A percentile compares a stretch with the other conserved stretches of the same genome.
These are phyloP conservation scores for Acanthamoeba royreba DNA, from an alignment of 208 protist species.

Conservation along the genomic window DNA sequence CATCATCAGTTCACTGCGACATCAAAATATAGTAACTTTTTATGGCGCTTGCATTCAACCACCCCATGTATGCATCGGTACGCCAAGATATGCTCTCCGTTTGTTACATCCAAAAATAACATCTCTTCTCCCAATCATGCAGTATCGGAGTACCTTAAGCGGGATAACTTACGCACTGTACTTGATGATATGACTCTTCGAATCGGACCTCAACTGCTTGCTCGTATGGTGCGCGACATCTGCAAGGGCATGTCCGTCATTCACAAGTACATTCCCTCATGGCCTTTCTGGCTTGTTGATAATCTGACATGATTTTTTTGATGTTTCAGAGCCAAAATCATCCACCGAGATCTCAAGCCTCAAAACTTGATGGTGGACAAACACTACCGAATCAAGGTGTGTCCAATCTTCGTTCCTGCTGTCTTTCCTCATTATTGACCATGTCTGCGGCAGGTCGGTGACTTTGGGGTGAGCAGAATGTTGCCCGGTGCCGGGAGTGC, in stretches of 20 bases:
- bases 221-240: conserved; percentile 1
- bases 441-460: not conserved
- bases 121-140: too few relatives aligned
- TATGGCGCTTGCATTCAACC: conserved; percentile 20
- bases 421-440: too few relatives aligned
- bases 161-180: conserved; percentile 37
- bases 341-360: conserved; percentile 34
- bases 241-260: conserved; percentile 43
- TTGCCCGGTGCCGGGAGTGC: not conserved
- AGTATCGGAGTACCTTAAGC: conserved; percentile 44
- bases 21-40: conserved; percentile 35
- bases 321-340: conserved; percentile 40
- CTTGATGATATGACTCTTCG: not conserved
- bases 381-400: conserved; percentile 16
- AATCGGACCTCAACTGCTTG: not conserved
- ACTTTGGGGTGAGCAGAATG: not conserved
- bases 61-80: conserved; percentile 20
- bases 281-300: too few relatives aligned
- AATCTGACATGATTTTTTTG: too few relatives aligned
- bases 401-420: too few relatives aligned
- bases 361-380: conserved; percentile 30
- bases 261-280: conserved; percentile 6
- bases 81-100: not conserved
- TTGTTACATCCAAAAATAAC: too few relatives aligned
- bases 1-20: conserved; percentile 9